Evolutionary conservation across 225 moss, liverwort and hornwort species (phyloP), one percentile per base, ranked within the genome.

Genomic region (Marchantia paleacea): DNA sequence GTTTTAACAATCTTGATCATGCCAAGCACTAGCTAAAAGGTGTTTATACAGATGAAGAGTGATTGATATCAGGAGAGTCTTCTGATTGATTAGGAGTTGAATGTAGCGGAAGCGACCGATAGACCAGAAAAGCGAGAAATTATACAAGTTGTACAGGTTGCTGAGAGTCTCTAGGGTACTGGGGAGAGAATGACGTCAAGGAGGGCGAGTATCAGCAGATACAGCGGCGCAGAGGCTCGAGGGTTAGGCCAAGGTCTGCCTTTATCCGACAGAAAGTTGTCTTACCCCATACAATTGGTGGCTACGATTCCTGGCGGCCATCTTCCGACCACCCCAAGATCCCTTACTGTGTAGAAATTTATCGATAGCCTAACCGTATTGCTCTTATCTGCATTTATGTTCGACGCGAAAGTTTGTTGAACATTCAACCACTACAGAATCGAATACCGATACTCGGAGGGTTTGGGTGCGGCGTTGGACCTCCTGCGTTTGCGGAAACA

Each of bases 171-270:
- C 62, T 52, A 24, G 50, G 50, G n/a, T 14, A 26, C 30, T 57
- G 67, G 71, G 20, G 72, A 55, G 76, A 85, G 72, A 79, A 80
- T 85, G 85, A 79, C 75, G 61, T 60, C 79, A 53, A 81, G 73
- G 75, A 53, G 71, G 79, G 68, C 29, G 63, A 63, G 53, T 52
- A 13, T 67, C 49, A 28, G 61, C 7, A 68, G 81, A 55, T 69
- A 79, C 81, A 78, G 71, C 61, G 80, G 80, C 16, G 73, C 65
- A 28, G 77, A 73, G 79, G 62, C 73, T 58, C 51, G 3, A 25
- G 49, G 73, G 49, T 53, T 52, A 62, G 78, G 68, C 81, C 85
- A 47, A 81, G 74, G 75, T 81, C 74, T 85, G 52, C 62, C 10
- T 39, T n/a, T 63, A 24, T 64, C 48, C 62, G 64, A 65, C 51